Evolutionary conservation across 257 asterid species (phyloP).

Genomic region (Henckelia pumila): DNA sequence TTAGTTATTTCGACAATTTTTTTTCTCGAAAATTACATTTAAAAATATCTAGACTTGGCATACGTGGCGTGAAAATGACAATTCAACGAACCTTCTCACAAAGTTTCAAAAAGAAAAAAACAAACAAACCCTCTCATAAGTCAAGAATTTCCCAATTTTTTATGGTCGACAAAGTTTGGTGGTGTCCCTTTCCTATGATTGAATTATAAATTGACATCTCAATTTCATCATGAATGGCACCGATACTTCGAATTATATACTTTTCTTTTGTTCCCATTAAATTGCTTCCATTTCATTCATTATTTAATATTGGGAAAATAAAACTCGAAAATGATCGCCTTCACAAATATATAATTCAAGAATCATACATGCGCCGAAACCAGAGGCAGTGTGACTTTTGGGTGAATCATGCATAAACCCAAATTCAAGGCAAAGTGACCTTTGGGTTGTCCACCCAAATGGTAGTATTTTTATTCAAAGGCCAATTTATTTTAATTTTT

Average conservation of each 20-base stretch:
- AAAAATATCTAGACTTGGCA: not conserved
- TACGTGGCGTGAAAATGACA: not conserved
- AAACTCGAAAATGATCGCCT: not conserved
- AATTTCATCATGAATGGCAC: not conserved
- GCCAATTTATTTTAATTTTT: not conserved
- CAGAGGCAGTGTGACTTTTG: not conserved
- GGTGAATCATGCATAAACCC: not conserved
- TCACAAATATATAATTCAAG: too few relatives aligned
- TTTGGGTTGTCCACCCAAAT: too few relatives aligned
- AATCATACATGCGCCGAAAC: not conserved
- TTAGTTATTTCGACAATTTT: too few relatives aligned
- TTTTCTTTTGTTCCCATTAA: not conserved
- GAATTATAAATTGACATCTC: too few relatives aligned
- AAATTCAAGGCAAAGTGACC: not conserved
- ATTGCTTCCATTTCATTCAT: not conserved
- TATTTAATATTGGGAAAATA: not conserved
- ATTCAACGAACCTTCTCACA: not conserved
- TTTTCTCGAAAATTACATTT: too few relatives aligned
- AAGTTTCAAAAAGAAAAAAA: too few relatives aligned
- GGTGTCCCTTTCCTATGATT: not conserved
- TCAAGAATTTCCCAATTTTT: not conserved
- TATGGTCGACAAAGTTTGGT: not conserved
- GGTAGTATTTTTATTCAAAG: not conserved
- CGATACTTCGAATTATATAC: not conserved
- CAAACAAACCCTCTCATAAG: not conserved